Evolutionary conservation across 192 early-diverging fungal genomes (phyloP).

Genomic region (Coemansia sp.): DNA sequence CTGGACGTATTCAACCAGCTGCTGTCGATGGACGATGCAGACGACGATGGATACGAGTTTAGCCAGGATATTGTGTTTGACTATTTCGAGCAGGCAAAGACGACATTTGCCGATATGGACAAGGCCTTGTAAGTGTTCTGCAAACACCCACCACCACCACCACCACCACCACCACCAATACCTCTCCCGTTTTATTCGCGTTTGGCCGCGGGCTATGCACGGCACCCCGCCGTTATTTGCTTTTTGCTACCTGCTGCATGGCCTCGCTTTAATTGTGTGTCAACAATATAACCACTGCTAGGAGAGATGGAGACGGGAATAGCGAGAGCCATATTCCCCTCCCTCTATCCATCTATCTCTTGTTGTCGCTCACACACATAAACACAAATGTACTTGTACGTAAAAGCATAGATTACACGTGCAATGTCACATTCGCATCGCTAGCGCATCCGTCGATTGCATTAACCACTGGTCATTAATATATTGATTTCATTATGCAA

Average conservation of each 20-base stretch:
- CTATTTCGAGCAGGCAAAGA: slow-evolving; percentile 83
- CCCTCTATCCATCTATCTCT: too few species aligned
- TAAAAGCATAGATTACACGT: neutral
- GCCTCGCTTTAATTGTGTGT: neutral
- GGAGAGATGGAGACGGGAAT: neutral
- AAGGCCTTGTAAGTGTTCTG: slow-evolving; percentile 56
- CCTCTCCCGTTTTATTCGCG: neutral
- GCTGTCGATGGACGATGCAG: slow-evolving; percentile 90
- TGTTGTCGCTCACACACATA: too few species aligned
- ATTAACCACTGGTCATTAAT: neutral
- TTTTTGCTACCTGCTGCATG: neutral
- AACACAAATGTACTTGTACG: neutral
- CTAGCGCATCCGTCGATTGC: too few species aligned
- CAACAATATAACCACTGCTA: neutral
- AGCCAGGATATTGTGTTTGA: slow-evolving; percentile 72
- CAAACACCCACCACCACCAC: too few species aligned
- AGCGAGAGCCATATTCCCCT: too few species aligned
- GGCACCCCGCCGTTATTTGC: too few species aligned
- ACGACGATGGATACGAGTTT: slow-evolving; percentile 79
- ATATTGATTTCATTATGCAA: neutral
- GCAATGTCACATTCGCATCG: neutral
- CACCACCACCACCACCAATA: too few species aligned
- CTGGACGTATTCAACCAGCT: slow-evolving; percentile 84
- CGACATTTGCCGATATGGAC: slow-evolving; percentile 78
- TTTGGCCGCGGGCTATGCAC: neutral